Evolutionary conservation across 805 yeast species (phyloP), one percentile per base, ranked within the genome.

Genomic region (Myxozyma lipomycoides): DNA sequence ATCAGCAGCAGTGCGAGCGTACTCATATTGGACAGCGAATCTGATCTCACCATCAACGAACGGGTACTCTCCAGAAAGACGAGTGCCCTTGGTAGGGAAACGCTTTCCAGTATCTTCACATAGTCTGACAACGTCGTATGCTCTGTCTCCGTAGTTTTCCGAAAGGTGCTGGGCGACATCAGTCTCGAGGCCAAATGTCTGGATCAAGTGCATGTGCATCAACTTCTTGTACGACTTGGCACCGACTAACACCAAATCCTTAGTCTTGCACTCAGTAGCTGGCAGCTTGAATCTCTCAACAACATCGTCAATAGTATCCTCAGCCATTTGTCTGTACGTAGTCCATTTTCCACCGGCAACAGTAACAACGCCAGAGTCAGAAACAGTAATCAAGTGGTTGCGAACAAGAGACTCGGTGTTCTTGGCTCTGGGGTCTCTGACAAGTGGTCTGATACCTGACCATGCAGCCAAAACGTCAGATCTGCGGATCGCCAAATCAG

Each of bases 261-360:
- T 76, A 40, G 88, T 82, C 78, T 76, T 46, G 61, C 46, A 21
- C 37, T 62, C 55, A 46, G 75, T 71, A 24, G 76, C 73, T 51
- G 68, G 67, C 43, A 73, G 74, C 36, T 66, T 58, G 50, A 76
- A 71, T 56, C 66, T 60, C 64, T 78, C 74, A 43, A 86, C 75
- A 47, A 85, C 81, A 60, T 79, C 80, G 68, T 86, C 83, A 42
- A 90, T 82, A 40, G 96, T 86, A 73, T 91, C 96, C 72, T 90
- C 83, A 21, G 97, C 96, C 97, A 90, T 90, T 73, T 88, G 95
- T 73, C 97, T 79, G 75, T 90, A 91, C 34, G 98, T 90, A 47
- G 98, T 90, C 98, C 98, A 90, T 73, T 90, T 90, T 68, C 98
- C 98, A 64, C 97, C 98, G 18, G 95, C 83, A 60, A 90, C 85